A percentile compares a stretch with the other conserved stretches of the same genome.
Conservation (phyloP, 176 grass and related monocot species). For the Musa beccarii region DNA sequence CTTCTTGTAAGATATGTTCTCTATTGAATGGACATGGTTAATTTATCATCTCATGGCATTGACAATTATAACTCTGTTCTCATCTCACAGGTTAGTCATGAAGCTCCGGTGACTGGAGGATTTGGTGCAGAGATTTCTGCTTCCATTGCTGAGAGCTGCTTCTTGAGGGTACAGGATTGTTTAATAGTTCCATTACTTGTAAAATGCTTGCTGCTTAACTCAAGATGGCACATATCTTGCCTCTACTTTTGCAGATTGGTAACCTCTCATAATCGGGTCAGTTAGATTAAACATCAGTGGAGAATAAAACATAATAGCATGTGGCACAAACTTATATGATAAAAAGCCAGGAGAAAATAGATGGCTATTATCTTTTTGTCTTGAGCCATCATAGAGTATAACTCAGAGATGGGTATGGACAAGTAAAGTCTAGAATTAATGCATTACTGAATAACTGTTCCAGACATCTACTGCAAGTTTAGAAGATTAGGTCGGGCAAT, state of each 20-base stretch:
- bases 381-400: too few relatives aligned
- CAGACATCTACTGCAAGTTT: too few relatives aligned
- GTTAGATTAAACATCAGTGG: too few relatives aligned
- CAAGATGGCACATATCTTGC: neutral
- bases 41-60: neutral
- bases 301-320: too few relatives aligned
- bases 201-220: neutral
- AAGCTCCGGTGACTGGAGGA: constrained; percentile 82
- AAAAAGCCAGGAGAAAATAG: too few relatives aligned
- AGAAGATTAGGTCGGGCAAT: too few relatives aligned
- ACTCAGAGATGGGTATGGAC: too few relatives aligned
- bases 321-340: too few relatives aligned
- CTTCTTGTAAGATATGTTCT: constrained; percentile 55
- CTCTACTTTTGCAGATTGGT: neutral
- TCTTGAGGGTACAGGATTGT: constrained; percentile 49
- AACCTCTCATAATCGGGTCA: too few relatives aligned
- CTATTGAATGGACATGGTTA: neutral
- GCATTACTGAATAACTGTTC: too few relatives aligned
- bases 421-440: too few relatives aligned
- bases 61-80: neutral
- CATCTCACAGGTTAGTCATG: constrained; percentile 64
- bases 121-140: constrained; percentile 91
- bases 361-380: too few relatives aligned
- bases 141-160: constrained; percentile 74
- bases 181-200: neutral